These are phyloP conservation scores for Oryza meridionalis DNA, from an alignment of 176 grass and related monocot species.

Conservation along the genomic window DNA sequence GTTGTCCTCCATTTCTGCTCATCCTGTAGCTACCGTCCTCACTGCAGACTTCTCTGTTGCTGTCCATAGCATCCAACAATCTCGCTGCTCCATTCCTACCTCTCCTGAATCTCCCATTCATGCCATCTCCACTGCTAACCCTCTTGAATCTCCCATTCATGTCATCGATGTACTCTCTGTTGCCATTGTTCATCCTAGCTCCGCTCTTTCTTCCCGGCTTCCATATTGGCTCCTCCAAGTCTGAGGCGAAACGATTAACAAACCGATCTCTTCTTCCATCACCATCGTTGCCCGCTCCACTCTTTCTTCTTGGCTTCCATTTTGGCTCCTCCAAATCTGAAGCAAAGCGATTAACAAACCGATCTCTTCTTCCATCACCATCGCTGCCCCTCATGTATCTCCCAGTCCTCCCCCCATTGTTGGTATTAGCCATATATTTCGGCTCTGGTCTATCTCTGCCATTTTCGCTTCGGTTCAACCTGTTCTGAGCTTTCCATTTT, in stretches of 20 bases:
- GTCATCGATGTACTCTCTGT: background rate
- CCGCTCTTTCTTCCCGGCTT: slow-evolving; percentile 38
- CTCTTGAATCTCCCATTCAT: slow-evolving; percentile 2
- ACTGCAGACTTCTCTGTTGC: background rate
- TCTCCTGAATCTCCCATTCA: slow-evolving; percentile 6
- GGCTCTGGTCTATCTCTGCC: background rate
- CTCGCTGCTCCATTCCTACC: background rate
- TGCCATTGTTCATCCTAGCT: slow-evolving; percentile 2
- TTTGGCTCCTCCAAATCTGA: slow-evolving; percentile 43
- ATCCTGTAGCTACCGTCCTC: background rate
- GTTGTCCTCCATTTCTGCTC: background rate
- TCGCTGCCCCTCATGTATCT: background rate
- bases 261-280: background rate
- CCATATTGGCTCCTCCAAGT: slow-evolving; percentile 53
- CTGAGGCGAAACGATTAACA: background rate
- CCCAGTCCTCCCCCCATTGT: background rate
- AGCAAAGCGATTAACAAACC: background rate
- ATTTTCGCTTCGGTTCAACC: background rate
- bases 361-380: background rate
- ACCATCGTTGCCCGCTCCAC: background rate
- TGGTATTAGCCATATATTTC: background rate
- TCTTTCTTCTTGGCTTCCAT: slow-evolving; percentile 49
- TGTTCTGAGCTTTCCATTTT: slow-evolving; percentile 26
- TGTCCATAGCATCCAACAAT: background rate
- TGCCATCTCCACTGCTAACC: background rate